A percentile compares a stretch with the other conserved stretches of the same genome.
Evolutionary conservation across 495 filamentous ascomycete species (phyloP).

Genomic region (Neurospora sp.): DNA sequence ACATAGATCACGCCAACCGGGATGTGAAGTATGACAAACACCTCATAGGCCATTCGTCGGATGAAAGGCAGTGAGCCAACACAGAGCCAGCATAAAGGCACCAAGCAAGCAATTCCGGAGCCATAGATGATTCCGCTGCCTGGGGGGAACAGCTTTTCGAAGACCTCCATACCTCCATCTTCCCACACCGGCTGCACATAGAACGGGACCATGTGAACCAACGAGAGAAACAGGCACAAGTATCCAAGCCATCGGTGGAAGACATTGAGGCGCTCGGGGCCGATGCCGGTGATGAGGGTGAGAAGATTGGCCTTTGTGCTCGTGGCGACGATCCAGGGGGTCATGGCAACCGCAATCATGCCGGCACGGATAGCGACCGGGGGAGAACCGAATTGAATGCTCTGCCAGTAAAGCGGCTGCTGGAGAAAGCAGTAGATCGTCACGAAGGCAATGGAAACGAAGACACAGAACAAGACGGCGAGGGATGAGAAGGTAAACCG

Average conservation of each 20-base stretch:
- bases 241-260: slow-evolving; percentile 92
- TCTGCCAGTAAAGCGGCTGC: slow-evolving; percentile 75
- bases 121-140: slow-evolving; percentile 67
- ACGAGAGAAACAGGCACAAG: slow-evolving; percentile 68
- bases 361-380: slow-evolving; percentile 82
- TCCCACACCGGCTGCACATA: slow-evolving; percentile 83
- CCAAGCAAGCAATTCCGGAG: slow-evolving; percentile 78
- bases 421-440: slow-evolving; percentile 75
- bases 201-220: slow-evolving; percentile 82
- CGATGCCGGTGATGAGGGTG: slow-evolving; percentile 76
- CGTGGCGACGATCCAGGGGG: slow-evolving; percentile 84
- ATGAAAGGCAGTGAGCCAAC: slow-evolving; percentile 69
- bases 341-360: slow-evolving; percentile 89
- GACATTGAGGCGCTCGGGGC: slow-evolving; percentile 85
- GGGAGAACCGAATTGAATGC: slow-evolving; percentile 75
- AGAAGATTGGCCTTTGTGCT: slow-evolving; percentile 89
- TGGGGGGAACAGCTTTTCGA: slow-evolving; percentile 51
- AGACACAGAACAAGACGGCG: slow-evolving; percentile 53
- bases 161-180: slow-evolving; percentile 55
- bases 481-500: slow-evolving; percentile 69
- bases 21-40: slow-evolving; percentile 73
- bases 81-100: slow-evolving; percentile 71
- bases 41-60: slow-evolving; percentile 57
- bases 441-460: slow-evolving; percentile 57
- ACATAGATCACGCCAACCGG: slow-evolving; percentile 73